Base-by-base conservation (phyloP, 768 basidiomycete genomes). In the Lentinula aciculospora region DNA sequence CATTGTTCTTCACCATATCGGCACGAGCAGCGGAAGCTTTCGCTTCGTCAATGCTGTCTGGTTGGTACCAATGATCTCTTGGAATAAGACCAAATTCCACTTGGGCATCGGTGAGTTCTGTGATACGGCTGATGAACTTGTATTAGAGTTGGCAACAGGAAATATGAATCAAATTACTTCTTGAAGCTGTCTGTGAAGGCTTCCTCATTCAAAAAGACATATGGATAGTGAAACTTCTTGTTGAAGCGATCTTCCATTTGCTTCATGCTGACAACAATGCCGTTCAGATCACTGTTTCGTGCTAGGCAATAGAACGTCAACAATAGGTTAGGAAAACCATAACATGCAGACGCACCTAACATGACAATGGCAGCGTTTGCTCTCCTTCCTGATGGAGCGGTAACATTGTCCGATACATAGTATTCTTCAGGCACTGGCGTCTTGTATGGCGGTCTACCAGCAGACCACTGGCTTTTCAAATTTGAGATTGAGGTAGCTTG, bases 201-300 rank as follows among this genome's bases (percentile, higher is more conserved):
- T 61, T 85, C 77, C 32, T 97, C 93, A 66, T 95, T 95, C 56
- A 97, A 76, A 71, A 95, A 92, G 39, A 89, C 85, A 66, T 90
- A 95, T 15, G 90, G 89, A 68, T 95, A 95, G 23, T 72, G 74
- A 65, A 86, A 94, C 67, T 88, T 86, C 60, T 84, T 82, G 77
- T 99, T 99, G 76, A 97, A 97, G 39, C 88, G 76, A 66, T 92
- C 88, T 72, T 98, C 96, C 72, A 90, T 79, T 67, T 87, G 84
- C 65, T 86, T 83, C 70, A 90, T 78, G 62, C 84, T 86, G 61
- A 74, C 79, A 39, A 85, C 64, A 53, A 89, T 80, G 4, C 83
- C 82, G 51, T 76, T 74, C 57, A 86, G 66, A 67, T 86, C 85
- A 44, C 76, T 69, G 66, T 87, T 86, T 2, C 85, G 76, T 3